Evolutionary conservation across 2,329 filamentous ascomycete genomes (phyloP).

Genomic region (Xylaria sp.): DNA sequence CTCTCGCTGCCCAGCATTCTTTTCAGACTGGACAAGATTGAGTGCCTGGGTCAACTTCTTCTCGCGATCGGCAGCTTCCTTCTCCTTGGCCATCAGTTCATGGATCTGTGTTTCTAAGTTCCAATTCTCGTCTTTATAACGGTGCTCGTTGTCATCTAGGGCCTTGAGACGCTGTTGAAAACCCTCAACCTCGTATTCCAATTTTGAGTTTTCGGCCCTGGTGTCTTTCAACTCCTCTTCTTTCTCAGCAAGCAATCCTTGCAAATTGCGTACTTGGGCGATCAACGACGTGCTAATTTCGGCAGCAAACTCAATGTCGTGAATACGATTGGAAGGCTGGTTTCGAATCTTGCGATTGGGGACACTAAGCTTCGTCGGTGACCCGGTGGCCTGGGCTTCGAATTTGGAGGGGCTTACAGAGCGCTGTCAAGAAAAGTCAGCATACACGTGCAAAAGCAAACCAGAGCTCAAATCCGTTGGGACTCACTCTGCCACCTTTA

Average conservation of each 20-base stretch:
- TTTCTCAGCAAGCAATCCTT: constrained; percentile 81
- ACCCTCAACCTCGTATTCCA: constrained; percentile 82
- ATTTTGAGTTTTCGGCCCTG: constrained; percentile 74
- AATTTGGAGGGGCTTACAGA: constrained; percentile 78
- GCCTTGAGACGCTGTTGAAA: constrained; percentile 80
- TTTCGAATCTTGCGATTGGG: constrained; percentile 89
- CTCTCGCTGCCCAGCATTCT: constrained; percentile 79
- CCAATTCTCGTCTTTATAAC: constrained; percentile 99
- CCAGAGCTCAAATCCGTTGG: background rate
- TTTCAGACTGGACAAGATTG: constrained; percentile 73
- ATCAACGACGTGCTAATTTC: constrained; percentile 96
- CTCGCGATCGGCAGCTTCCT: constrained; percentile 80
- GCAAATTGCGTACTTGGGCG: constrained; percentile 89
- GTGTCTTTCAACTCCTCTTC: constrained; percentile 82
- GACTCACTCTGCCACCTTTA: constrained; percentile 58
- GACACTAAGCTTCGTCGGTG: constrained; percentile 86
- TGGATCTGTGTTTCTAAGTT: constrained; percentile 91
- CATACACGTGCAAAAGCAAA: constrained; percentile 4
- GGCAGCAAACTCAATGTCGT: constrained; percentile 98
- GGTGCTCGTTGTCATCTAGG: constrained; percentile 91
- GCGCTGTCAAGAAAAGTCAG: constrained; percentile 52
- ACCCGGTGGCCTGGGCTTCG: constrained; percentile 81
- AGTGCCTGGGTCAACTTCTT: constrained; percentile 79
- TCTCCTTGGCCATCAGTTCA: constrained; percentile 74
- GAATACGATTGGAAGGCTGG: constrained; percentile 83